These are phyloP conservation scores for Monosporascus sp. DNA, from an alignment of 2,329 filamentous ascomycete species.

Conservation along the genomic window DNA sequence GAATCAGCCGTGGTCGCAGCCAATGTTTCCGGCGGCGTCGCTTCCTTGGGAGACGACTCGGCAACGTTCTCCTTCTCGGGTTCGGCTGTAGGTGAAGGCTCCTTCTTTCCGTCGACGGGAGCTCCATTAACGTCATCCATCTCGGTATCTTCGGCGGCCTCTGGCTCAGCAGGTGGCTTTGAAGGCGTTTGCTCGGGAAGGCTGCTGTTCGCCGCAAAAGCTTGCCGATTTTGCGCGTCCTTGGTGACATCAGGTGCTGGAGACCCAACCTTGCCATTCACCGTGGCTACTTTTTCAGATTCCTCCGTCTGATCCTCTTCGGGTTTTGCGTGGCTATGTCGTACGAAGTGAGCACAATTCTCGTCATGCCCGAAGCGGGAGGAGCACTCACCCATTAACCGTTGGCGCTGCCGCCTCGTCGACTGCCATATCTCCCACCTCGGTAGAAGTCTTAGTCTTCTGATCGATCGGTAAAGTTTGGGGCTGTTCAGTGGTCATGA, in stretches of 20 bases:
- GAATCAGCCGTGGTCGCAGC: conserved; percentile 5
- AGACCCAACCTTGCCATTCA: conserved; percentile 19
- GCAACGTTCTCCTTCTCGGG: neutral
- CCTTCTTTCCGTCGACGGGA: conserved; percentile 3
- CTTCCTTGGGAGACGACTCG: neutral
- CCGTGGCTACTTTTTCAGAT: conserved; percentile 9
- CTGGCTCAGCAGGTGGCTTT: conserved; percentile 4
- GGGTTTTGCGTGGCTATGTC: conserved; percentile 13
- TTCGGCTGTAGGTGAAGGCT: neutral
- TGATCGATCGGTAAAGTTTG: conserved; percentile 18
- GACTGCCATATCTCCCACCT: conserved; percentile 40
- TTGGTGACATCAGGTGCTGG: conserved; percentile 5
- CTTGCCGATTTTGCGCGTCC: conserved; percentile 14
- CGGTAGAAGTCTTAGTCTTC: conserved; percentile 11
- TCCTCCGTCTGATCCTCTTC: conserved; percentile 11
- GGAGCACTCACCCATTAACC: conserved; percentile 53
- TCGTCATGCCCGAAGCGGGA: neutral
- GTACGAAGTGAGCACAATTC: neutral
- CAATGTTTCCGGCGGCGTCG: conserved; percentile 3
- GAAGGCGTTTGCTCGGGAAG: conserved; percentile 9
- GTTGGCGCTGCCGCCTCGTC: conserved; percentile 34
- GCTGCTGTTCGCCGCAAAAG: conserved; percentile 17
- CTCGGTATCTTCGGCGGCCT: conserved; percentile 8
- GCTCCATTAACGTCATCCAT: conserved; percentile 14
- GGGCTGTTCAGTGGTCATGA: conserved; percentile 28